phyloP scores from a whole-genome alignment of 805 yeast genomes.

The Metschnikowia proteae region DNA sequence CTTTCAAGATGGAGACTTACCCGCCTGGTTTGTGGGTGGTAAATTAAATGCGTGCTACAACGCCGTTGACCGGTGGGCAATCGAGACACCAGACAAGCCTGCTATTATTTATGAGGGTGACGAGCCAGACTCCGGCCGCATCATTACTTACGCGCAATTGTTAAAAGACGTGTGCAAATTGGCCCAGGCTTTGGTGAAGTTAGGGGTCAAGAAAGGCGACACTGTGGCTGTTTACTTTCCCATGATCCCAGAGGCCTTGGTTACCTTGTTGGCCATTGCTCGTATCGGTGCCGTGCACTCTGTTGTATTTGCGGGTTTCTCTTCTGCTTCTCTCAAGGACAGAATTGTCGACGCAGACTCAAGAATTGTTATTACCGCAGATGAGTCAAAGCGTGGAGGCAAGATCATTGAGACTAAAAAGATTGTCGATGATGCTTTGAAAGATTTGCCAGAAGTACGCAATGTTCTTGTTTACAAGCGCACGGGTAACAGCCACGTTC shows the following conservation, averaged over 20 bases:
- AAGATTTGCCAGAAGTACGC: constrained; percentile 66
- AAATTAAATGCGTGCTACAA: constrained; percentile 89
- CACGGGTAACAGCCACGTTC: constrained; percentile 71
- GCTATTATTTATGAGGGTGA: constrained; percentile 94
- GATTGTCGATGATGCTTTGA: constrained; percentile 92
- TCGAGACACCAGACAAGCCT: constrained; percentile 75
- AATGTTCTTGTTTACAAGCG: constrained; percentile 86
- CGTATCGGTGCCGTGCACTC: constrained; percentile 96
- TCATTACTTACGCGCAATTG: constrained; percentile 81
- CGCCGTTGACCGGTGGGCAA: constrained; percentile 94
- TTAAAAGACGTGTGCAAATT: constrained; percentile 79
- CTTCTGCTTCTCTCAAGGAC: constrained; percentile 88
- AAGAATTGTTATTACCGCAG: constrained; percentile 85
- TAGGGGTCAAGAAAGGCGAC: constrained; percentile 93
- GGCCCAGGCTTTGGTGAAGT: constrained; percentile 74
- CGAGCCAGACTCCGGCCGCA: constrained; percentile 69
- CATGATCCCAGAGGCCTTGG: constrained; percentile 95
- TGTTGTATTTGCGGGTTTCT: constrained; percentile 95
- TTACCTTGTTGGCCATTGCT: constrained; percentile 89
- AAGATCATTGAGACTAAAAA: constrained; percentile 87
- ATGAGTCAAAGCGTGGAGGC: constrained; percentile 95
- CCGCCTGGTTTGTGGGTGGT: constrained; percentile 91
- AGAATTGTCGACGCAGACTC: constrained; percentile 86
- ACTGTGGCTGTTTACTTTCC: constrained; percentile 95
- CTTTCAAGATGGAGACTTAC: constrained; percentile 64